phyloP scores from a whole-genome alignment of 768 basidiomycete species.

The Lactarius hatsudake region DNA sequence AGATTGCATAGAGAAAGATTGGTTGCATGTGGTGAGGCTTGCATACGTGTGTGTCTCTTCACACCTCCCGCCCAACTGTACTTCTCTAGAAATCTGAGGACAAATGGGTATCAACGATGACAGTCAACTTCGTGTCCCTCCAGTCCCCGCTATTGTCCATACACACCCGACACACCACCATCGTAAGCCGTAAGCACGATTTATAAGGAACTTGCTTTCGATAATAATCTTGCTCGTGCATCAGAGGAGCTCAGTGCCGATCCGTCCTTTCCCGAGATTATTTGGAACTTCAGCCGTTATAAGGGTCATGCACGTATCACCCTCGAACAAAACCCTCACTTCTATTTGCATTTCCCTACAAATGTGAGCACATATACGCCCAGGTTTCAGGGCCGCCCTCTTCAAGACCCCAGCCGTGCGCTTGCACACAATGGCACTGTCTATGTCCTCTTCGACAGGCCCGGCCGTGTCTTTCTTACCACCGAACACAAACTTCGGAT shows the following conservation, averaged over 20 bases:
- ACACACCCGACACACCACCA: accelerated
- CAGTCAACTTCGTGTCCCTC: not conserved
- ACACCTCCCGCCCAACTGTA: not conserved
- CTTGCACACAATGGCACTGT: not conserved
- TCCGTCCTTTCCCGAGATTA: not conserved
- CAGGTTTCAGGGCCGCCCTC: not conserved
- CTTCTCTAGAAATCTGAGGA: not conserved
- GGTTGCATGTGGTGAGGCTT: not conserved
- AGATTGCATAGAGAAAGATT: not conserved
- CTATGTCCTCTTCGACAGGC: not conserved
- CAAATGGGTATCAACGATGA: not conserved
- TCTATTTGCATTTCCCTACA: not conserved
- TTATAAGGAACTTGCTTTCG: not conserved
- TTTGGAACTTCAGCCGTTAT: not conserved
- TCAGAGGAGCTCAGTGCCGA: not conserved
- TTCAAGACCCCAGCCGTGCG: not conserved
- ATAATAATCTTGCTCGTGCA: not conserved
- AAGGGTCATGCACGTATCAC: not conserved
- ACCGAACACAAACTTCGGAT: not conserved
- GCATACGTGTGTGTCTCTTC: not conserved
- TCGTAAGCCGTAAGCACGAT: too few relatives aligned
- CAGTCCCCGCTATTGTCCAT: not conserved
- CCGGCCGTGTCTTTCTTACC: not conserved
- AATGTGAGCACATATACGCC: not conserved
- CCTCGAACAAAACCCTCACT: not conserved